Base-by-base conservation (phyloP, 2,329 filamentous ascomycete species). In the Neonectria coccinea region DNA sequence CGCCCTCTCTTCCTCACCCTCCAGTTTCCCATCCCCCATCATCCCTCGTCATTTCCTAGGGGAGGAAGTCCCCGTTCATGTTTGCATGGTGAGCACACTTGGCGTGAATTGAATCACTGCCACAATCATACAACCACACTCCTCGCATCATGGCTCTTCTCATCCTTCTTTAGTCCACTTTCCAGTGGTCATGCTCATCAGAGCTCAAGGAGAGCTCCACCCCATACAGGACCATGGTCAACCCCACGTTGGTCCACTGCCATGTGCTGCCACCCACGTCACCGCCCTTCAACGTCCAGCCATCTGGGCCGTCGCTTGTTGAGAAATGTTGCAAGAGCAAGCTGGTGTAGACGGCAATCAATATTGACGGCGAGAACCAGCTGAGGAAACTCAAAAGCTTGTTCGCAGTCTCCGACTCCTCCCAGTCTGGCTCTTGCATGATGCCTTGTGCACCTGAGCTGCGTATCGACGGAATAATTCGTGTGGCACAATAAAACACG, bases 321-420 rank as follows among this genome's bases (percentile, higher is more conserved):
- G 93, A 92, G 75, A 99, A 98, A 79, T 99, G 96, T 78, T 98
- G 96, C 83, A 98, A 91, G 36, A 99, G 82, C 55, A 99, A 82
- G 79, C 94, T 97, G 2, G 96, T 99, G 79, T 99, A 99, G 31
- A 98, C 94, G 4, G 96, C 92, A 66, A 99, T 95, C 59, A 99
- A 85, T 60, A 98, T 97, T 25, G 92, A 97, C 0, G 96, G 95
- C 18, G 93, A 96, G 80, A 97, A 98, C 89, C 94, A 97, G 72
- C 91, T 96, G 44, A 98, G 83, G 68, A 97, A 88, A 1, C 91
- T 92, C 16, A 98, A 82, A 6, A 97, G 83, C 70, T 90, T 91
- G 71, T 90, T 92, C 22, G 94, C 93, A 8, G 90, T 90, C 73
- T 97, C 94, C 12, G 89, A 88, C 67, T 98, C 95, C 63, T 97